A percentile compares a stretch with the other conserved stretches of the same genome.
Conservation (phyloP, 495 filamentous ascomycete species). For the Viridothelium virens region DNA sequence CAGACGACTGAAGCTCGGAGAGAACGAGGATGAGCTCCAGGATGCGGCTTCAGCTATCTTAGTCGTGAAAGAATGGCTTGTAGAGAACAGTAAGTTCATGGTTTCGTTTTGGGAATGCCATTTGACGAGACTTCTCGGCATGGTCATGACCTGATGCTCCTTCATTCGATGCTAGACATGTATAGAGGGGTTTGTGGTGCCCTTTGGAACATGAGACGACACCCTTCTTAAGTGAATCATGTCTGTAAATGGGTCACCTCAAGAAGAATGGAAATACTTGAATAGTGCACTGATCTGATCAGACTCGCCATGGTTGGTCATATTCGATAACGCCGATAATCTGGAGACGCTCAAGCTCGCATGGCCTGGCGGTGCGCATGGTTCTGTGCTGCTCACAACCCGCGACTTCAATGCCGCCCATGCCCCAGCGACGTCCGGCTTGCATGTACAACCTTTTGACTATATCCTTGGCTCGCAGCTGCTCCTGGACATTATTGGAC, state of each 20-base stretch:
- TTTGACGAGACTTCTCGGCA: too few relatives aligned
- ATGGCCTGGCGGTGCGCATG: slow-evolving; percentile 20
- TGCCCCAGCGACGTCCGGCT: slow-evolving; percentile 14
- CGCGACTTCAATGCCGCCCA: slow-evolving; percentile 19
- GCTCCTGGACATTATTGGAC: slow-evolving; percentile 20
- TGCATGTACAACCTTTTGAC: slow-evolving; percentile 23
- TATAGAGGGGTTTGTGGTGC: too few relatives aligned
- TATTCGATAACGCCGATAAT: slow-evolving; percentile 27
- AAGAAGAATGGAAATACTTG: too few relatives aligned
- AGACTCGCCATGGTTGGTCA: slow-evolving; percentile 14
- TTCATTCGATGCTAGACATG: too few relatives aligned
- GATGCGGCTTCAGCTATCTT: slow-evolving; percentile 17
- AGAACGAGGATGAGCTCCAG: slow-evolving; percentile 19
- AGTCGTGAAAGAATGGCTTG: slow-evolving; percentile 25
- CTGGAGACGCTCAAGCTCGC: slow-evolving; percentile 18
- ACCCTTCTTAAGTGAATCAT: too few relatives aligned
- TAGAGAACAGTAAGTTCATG: slow-evolving; percentile 17
- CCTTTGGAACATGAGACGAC: too few relatives aligned
- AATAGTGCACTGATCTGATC: neutral
- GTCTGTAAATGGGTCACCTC: too few relatives aligned
- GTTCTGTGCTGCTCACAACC: slow-evolving; percentile 23
- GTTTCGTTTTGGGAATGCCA: neutral
- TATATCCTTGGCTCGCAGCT: slow-evolving; percentile 14
- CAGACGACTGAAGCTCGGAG: slow-evolving; percentile 9
- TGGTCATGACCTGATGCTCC: too few relatives aligned